Percentiles rank a stretch among this genome's conserved stretches.
These are phyloP conservation scores for Hanseniaspora singularis DNA, from an alignment of 805 yeast species.

Conservation along the genomic window DNA sequence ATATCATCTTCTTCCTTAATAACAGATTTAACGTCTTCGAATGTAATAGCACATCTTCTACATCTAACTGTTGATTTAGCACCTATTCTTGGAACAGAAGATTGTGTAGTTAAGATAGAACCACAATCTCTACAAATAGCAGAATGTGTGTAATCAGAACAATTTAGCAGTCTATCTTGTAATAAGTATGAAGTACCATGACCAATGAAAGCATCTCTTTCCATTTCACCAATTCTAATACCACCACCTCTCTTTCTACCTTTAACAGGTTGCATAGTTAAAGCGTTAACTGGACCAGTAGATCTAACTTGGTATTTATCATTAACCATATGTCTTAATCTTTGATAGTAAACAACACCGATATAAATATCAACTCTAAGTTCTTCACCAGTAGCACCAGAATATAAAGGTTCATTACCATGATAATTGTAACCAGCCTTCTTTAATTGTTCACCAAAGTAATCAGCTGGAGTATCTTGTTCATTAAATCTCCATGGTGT, in stretches of 20 bases:
- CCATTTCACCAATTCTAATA: constrained; percentile 99
- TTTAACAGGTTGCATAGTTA: constrained; percentile 98
- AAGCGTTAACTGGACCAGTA: constrained; percentile 92
- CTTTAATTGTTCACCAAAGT: constrained; percentile 83
- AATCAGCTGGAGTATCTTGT: constrained; percentile 90
- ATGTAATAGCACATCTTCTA: constrained; percentile 74
- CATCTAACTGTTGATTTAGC: constrained; percentile 67
- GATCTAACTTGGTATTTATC: constrained; percentile 99
- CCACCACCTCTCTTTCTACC: constrained; percentile 99
- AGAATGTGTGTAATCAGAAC: constrained; percentile 90
- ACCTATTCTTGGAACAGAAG: constrained; percentile 85
- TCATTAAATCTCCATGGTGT: constrained; percentile 95
- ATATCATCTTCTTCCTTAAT: constrained; percentile 27
- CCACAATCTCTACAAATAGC: constrained; percentile 89
- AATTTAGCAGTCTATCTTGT: constrained; percentile 88
- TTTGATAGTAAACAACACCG: constrained; percentile 94
- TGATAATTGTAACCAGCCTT: constrained; percentile 91
- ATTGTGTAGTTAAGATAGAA: constrained; percentile 76
- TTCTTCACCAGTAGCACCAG: constrained; percentile 98
- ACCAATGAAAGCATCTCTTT: constrained; percentile 96
- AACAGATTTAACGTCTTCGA: constrained; percentile 43
- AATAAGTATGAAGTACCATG: constrained; percentile 93
- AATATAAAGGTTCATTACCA: constrained; percentile 97
- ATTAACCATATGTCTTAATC: constrained; percentile 98
- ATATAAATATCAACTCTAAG: constrained; percentile 88